A percentile compares a stretch with the other conserved stretches of the same genome.
phyloP scores from a whole-genome alignment of 208 protist genomes.

The Entamoeba moshkovskii region DNA sequence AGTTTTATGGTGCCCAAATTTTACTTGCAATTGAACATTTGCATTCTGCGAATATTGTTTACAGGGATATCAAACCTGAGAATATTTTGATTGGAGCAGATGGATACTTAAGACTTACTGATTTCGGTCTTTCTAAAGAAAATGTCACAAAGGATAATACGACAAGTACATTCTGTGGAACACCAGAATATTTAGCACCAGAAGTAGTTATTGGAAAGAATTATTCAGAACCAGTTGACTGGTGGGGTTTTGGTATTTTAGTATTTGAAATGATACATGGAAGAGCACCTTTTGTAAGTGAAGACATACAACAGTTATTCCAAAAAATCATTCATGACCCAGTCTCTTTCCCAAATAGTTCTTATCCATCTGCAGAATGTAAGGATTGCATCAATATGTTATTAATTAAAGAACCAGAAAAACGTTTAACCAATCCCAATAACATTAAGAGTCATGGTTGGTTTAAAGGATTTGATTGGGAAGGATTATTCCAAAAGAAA shows the following conservation, averaged over 20 bases:
- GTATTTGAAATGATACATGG: constrained; percentile 68
- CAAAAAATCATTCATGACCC: constrained; percentile 61
- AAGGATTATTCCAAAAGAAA: constrained; percentile 32
- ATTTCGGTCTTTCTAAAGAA: constrained; percentile 13
- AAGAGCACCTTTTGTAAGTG: constrained; percentile 64
- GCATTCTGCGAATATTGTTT: background rate
- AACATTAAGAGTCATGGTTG: constrained; percentile 78
- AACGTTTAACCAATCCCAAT: constrained; percentile 27
- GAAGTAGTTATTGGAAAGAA: constrained; percentile 72
- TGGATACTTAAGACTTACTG: background rate
- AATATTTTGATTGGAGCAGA: constrained; percentile 7
- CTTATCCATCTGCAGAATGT: background rate
- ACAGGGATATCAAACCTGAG: constrained; percentile 16
- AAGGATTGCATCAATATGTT: background rate
- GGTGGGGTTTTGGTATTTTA: constrained; percentile 81
- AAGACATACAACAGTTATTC: constrained; percentile 61
- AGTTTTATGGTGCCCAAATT: constrained; percentile 35
- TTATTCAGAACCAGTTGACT: constrained; percentile 79
- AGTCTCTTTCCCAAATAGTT: constrained; percentile 50
- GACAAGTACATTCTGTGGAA: constrained; percentile 18
- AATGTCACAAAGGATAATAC: background rate
- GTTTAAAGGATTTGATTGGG: constrained; percentile 76
- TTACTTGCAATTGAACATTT: background rate
- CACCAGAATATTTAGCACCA: constrained; percentile 44
- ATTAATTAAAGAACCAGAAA: constrained; percentile 6